Conservation (phyloP, 352 stramenopile genomes). For the Phytopythium boreale region DNA sequence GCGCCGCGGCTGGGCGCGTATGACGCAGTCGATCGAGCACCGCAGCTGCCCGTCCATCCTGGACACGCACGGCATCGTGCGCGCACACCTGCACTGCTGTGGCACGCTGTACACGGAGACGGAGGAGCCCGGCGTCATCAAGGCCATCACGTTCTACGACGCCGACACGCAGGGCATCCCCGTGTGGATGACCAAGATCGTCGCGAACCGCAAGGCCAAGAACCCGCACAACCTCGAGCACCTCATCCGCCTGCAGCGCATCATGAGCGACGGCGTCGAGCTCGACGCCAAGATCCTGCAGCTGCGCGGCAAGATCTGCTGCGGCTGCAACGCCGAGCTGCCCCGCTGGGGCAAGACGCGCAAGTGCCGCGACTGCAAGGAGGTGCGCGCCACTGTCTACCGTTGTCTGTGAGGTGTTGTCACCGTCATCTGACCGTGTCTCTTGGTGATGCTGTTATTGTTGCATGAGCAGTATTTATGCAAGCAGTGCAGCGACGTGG, state of each 20-base stretch:
- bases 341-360: conserved; percentile 40
- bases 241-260: conserved; percentile 51
- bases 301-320: conserved; percentile 32
- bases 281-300: conserved; percentile 38
- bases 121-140: conserved; percentile 38
- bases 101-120: conserved; percentile 62
- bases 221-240: conserved; percentile 61
- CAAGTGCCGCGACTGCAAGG: conserved; percentile 58
- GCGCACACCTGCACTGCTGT: conserved; percentile 54
- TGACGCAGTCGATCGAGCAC: conserved; percentile 63
- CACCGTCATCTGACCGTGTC: not conserved
- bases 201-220: conserved; percentile 52
- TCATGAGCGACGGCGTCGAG: conserved; percentile 49
- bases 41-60: conserved; percentile 53
- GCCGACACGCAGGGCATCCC: conserved; percentile 57
- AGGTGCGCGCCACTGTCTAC: conserved; percentile 20
- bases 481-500: conserved; percentile 59
- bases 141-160: conserved; percentile 60
- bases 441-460: conserved; percentile 3
- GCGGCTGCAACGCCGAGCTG: conserved; percentile 41
- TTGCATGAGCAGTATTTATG: conserved; percentile 24
- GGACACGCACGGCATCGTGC: conserved; percentile 51
- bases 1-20: conserved; percentile 52
- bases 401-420: not conserved
- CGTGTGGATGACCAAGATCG: conserved; percentile 62